These are phyloP conservation scores for Saccharomycopsis schoenii DNA, from an alignment of 805 yeast genomes.

Conservation along the genomic window DNA sequence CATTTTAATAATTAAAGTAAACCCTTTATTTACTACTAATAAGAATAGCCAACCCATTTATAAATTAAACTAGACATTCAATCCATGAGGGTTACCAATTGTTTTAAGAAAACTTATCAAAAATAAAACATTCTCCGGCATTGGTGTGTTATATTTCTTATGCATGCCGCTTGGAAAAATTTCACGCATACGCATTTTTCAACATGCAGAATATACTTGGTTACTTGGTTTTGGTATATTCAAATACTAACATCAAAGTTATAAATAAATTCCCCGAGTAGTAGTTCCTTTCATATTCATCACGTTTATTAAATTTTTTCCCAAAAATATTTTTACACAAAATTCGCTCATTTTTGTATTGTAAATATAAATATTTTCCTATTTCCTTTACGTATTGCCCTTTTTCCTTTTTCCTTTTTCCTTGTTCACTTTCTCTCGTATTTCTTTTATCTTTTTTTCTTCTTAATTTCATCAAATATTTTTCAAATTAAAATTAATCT, in stretches of 20 bases:
- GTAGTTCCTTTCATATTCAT: background rate
- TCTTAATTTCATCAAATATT: background rate
- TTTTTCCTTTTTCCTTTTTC: background rate
- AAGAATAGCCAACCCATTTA: too few species aligned
- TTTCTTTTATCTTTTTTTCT: background rate
- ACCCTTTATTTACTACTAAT: too few species aligned
- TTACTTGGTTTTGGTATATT: background rate
- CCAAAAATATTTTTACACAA: background rate
- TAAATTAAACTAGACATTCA: too few species aligned
- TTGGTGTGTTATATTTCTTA: background rate
- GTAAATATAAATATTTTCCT: background rate
- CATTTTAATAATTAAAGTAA: too few species aligned
- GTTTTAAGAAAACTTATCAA: too few species aligned
- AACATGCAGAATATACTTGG: background rate
- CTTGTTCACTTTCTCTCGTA: background rate
- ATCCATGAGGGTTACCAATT: too few species aligned
- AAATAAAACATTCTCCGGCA: background rate
- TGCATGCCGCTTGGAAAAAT: background rate
- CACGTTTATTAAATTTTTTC: background rate
- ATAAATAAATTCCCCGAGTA: background rate
- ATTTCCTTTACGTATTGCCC: background rate
- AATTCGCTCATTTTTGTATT: background rate
- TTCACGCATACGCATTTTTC: background rate
- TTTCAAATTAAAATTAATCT: too few species aligned
- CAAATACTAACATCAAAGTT: background rate